These are phyloP conservation scores for Penicillium fimorum DNA, from an alignment of 495 filamentous ascomycete species.

Conservation along the genomic window DNA sequence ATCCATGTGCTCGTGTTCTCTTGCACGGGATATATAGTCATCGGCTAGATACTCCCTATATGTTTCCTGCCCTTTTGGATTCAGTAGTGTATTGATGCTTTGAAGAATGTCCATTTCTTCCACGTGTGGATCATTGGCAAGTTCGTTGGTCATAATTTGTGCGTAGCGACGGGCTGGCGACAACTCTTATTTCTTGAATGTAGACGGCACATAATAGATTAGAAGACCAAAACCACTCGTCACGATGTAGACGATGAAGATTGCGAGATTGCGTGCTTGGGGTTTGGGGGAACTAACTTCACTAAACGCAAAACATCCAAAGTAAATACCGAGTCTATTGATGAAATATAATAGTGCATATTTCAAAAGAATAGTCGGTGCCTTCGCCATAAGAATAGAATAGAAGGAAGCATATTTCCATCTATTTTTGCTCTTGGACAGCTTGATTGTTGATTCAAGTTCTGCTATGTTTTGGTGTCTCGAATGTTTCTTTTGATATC, in stretches of 20 bases:
- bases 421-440: neutral
- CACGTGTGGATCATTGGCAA: neutral
- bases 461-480: neutral
- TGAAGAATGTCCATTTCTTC: neutral
- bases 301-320: neutral
- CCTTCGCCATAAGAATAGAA: neutral
- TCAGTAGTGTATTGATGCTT: neutral
- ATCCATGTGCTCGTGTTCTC: neutral
- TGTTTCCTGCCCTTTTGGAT: neutral
- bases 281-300: neutral
- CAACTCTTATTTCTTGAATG: no score
- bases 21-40: neutral
- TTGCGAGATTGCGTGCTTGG: neutral
- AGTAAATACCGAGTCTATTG: neutral
- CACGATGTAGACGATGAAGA: neutral
- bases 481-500: neutral
- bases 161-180: no score
- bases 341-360: neutral
- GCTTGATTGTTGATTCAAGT: neutral
- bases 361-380: neutral
- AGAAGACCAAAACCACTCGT: neutral
- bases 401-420: neutral
- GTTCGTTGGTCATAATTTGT: neutral
- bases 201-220: neutral
- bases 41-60: neutral